Evolutionary conservation across 257 asterid genomes (phyloP).

Genomic region (Rauvolfia tetraphylla): DNA sequence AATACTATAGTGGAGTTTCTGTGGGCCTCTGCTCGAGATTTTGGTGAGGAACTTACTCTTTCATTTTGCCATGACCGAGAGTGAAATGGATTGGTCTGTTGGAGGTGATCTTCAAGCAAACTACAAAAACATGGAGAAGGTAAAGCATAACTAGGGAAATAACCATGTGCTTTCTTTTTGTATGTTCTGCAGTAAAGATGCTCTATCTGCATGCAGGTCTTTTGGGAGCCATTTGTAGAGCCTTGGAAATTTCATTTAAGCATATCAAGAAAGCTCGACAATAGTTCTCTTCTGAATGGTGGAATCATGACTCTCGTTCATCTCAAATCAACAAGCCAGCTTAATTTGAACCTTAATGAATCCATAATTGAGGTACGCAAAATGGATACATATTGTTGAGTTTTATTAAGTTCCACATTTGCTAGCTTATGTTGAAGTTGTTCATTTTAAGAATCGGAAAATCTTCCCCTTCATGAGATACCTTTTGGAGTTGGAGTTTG

Average conservation of each 20-base stretch:
- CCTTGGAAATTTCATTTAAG: conserved; percentile 74
- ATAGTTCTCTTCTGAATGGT: conserved; percentile 56
- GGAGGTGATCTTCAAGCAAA: conserved; percentile 75
- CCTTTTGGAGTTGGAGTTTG: too few species aligned
- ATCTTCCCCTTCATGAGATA: too few species aligned
- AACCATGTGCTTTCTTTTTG: conserved; percentile 7
- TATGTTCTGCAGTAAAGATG: conserved; percentile 10
- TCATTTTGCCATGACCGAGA: conserved; percentile 38
- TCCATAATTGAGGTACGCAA: conserved; percentile 74
- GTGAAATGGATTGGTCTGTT: conserved; percentile 52
- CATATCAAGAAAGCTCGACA: conserved; percentile 55
- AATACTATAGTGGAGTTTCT: conserved; percentile 56
- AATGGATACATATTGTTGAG: background rate
- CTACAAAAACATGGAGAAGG: conserved; percentile 93
- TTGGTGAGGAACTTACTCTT: conserved; percentile 46
- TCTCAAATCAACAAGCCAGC: conserved; percentile 62
- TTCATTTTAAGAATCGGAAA: too few species aligned
- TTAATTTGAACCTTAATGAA: conserved; percentile 78
- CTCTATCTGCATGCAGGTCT: conserved; percentile 45
- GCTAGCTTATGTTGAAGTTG: too few species aligned
- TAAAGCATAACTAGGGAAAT: conserved; percentile 23
- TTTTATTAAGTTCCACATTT: too few species aligned
- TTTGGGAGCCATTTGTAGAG: conserved; percentile 94
- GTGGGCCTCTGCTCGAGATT: conserved; percentile 83
- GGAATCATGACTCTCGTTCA: conserved; percentile 54